These are phyloP conservation scores for Torulaspora quercuum DNA, from an alignment of 805 yeast species.

Conservation along the genomic window DNA sequence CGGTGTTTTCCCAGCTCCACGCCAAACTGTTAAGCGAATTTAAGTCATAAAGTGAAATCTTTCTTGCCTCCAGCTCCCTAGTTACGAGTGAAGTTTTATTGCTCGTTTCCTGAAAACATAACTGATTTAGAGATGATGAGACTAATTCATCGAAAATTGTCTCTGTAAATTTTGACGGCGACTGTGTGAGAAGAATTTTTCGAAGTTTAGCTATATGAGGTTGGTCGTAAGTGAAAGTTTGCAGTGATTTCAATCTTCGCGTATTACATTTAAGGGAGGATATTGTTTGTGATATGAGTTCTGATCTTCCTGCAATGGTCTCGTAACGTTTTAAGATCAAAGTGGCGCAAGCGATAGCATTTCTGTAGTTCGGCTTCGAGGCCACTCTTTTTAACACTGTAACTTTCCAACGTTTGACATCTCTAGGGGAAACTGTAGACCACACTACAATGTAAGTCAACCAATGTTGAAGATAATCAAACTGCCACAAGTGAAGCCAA, in stretches of 20 bases:
- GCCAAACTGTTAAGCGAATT: constrained; percentile 19
- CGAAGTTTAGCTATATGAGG: constrained; percentile 14
- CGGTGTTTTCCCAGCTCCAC: constrained; percentile 19
- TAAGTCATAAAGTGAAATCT: constrained; percentile 15
- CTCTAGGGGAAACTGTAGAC: constrained; percentile 27
- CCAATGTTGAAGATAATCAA: constrained; percentile 36
- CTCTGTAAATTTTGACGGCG: constrained; percentile 11
- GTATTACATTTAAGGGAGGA: constrained; percentile 17
- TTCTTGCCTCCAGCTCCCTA: constrained; percentile 2
- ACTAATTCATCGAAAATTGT: constrained; percentile 13
- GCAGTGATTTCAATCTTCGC: constrained; percentile 19
- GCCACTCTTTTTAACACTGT: constrained; percentile 24
- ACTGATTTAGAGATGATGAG: constrained; percentile 8
- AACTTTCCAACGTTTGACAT: constrained; percentile 35
- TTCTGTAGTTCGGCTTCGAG: constrained; percentile 23
- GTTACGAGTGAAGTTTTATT: neutral
- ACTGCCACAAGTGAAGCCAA: constrained; percentile 38
- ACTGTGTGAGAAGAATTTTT: constrained; percentile 14
- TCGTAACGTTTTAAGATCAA: constrained; percentile 24
- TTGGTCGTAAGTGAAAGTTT: constrained; percentile 16
- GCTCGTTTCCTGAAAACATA: constrained; percentile 3
- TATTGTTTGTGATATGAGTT: constrained; percentile 15
- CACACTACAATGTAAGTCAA: constrained; percentile 37
- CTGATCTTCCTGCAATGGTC: constrained; percentile 17
- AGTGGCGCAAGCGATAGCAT: constrained; percentile 22